phyloP scores from a whole-genome alignment of 768 basidiomycete species.

The Hysterangium stoloniferum region DNA sequence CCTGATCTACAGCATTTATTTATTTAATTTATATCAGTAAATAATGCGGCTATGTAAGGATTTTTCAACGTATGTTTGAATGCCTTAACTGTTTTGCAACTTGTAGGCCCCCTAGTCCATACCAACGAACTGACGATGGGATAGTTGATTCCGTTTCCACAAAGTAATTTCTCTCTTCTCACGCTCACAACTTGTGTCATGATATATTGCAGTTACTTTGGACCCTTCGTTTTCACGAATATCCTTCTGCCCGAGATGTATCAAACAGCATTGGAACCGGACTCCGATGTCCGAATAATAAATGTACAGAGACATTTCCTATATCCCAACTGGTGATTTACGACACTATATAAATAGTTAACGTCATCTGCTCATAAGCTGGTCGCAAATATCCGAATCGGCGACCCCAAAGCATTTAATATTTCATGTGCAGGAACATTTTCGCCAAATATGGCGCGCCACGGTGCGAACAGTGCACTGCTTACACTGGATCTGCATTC shows the following conservation, averaged over 20 bases:
- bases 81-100: slow-evolving; percentile 6
- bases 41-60: slow-evolving; percentile 46
- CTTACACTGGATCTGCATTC: too few species aligned
- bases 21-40: slow-evolving; percentile 29
- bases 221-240: slow-evolving; percentile 49
- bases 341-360: neutral
- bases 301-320: slow-evolving; percentile 31
- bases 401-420: too few species aligned
- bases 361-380: neutral
- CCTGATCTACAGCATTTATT: neutral
- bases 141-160: slow-evolving; percentile 1
- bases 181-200: neutral
- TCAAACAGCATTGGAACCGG: slow-evolving; percentile 37
- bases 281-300: slow-evolving; percentile 54
- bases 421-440: too few species aligned
- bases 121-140: slow-evolving; percentile 24
- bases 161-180: slow-evolving; percentile 4
- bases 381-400: neutral
- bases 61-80: neutral
- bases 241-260: slow-evolving; percentile 45
- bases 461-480: neutral
- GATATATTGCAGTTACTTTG: slow-evolving; percentile 34
- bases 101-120: slow-evolving; percentile 18
- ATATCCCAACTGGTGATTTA: neutral
- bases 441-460: neutral